Evolutionary conservation across 2,329 filamentous ascomycete species (phyloP).

Genomic region (Dothistroma pini): DNA sequence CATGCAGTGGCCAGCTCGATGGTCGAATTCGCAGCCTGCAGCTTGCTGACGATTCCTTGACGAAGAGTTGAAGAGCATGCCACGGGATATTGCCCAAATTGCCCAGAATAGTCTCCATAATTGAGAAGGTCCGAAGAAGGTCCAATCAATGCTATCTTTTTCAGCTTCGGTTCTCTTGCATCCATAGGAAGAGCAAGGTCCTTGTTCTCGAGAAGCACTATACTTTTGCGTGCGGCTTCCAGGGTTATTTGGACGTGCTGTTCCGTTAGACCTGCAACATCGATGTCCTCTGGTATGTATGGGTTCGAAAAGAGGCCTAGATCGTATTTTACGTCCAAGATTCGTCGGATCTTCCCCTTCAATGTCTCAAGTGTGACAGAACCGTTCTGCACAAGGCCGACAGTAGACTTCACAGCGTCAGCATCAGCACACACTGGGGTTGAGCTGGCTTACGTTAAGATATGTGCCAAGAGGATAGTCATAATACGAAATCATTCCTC

Average conservation of each 20-base stretch:
- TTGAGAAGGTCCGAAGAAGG: slow-evolving; percentile 16
- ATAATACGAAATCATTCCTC: slow-evolving; percentile 20
- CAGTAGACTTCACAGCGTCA: slow-evolving; percentile 5
- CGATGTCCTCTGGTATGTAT: slow-evolving; percentile 15
- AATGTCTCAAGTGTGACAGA: slow-evolving; percentile 11
- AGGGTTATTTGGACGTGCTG: slow-evolving; percentile 12
- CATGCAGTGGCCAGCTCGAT: slow-evolving; percentile 14
- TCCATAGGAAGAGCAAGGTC: slow-evolving; percentile 12
- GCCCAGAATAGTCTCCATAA: slow-evolving; percentile 20
- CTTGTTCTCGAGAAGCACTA: slow-evolving; percentile 16
- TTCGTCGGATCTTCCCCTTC: slow-evolving; percentile 13
- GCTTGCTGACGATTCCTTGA: slow-evolving; percentile 10
- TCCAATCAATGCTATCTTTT: slow-evolving; percentile 16
- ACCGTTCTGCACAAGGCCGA: slow-evolving; percentile 8
- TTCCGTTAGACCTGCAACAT: slow-evolving; percentile 11
- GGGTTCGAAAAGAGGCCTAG: slow-evolving; percentile 18
- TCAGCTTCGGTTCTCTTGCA: neutral
- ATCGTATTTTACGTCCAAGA: slow-evolving; percentile 19
- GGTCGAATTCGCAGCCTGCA: slow-evolving; percentile 3
- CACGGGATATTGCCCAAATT: slow-evolving; percentile 17
- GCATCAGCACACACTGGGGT: neutral
- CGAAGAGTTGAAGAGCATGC: slow-evolving; percentile 16
- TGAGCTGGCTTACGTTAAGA: slow-evolving; percentile 8
- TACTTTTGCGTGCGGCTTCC: slow-evolving; percentile 17
- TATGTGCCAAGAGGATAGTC: slow-evolving; percentile 19